Evolutionary conservation across 208 protist species (phyloP), one percentile per base, ranked within the genome.

Genomic region (Wallacemonas rigidus): DNA sequence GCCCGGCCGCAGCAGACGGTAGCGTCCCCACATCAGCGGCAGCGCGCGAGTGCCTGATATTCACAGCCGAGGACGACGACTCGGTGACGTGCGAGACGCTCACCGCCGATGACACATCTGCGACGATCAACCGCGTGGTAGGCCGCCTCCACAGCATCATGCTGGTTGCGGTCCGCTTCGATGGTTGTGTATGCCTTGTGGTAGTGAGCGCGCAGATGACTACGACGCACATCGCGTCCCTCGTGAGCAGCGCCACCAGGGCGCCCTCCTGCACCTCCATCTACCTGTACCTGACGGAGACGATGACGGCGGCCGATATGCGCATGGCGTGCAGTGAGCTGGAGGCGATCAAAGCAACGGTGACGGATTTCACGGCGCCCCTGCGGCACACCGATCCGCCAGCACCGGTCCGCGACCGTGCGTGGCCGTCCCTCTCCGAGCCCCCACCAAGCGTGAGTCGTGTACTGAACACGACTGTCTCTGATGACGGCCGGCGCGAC

Each of bases 11-110:
- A 26, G 26, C 26, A 26, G 26, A 26, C 26, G 26, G 26, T 26
- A 26, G 26, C 26, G 26, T 26, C 26, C 26, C 9, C 61, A 14
- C 9, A 17, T 15, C 41, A 50, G 36, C 8, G 26, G 50, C 9
- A 14, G 60, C 60, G 6, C 72, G 80, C 40, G 76, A 91, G 67
- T 94, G 89, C 69, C 76, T 91, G 40, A 60, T 94, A 15, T 88
- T 94, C 72, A 84, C 75, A 44, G 79, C 69, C 53, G 86, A 91
- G 40, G 76, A 72, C 61, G 67, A 26, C 26, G 26, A 57, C 35
- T 70, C 84, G 1, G 74, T 88, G 45, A 39, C 69, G 35, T 82
- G 76, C 54, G 74, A 82, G 54, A 76, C 71, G 9, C 75, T 85
- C 41, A 60, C 73, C 8, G 56, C 72, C 7, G 57, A 26, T 26